Evolutionary conservation across 192 early-diverging fungal genomes (phyloP).

Genomic region (Geosiphon pyriformis): DNA sequence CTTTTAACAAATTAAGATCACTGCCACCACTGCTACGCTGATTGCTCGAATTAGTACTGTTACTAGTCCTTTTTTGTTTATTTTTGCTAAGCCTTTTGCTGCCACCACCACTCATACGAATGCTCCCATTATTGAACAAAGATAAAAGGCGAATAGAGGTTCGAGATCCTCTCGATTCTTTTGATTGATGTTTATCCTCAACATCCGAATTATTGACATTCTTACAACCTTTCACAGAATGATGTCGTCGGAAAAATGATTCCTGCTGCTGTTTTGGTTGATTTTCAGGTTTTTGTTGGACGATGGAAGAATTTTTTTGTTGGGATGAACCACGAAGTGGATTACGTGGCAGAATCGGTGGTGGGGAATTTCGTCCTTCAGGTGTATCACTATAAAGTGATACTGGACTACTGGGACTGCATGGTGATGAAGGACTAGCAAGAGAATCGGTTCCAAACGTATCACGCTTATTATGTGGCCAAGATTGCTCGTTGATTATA

Average conservation of each 20-base stretch:
- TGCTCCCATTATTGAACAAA: constrained; percentile 8
- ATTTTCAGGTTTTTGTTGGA: not conserved
- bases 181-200: constrained; percentile 8
- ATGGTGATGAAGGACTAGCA: not conserved
- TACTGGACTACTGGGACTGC: constrained; percentile 1
- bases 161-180: not conserved
- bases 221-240: constrained; percentile 2
- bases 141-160: constrained; percentile 5
- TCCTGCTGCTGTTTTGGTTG: not conserved
- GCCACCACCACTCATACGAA: not conserved
- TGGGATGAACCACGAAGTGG: not conserved
- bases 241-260: not conserved
- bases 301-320: not conserved
- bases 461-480: not conserved
- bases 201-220: not conserved
- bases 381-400: constrained; percentile 7
- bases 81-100: constrained; percentile 11
- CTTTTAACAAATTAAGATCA: not conserved
- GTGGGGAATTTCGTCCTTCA: not conserved
- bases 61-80: not conserved
- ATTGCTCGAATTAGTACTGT: not conserved
- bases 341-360: constrained; percentile 14
- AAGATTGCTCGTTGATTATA: too few relatives aligned
- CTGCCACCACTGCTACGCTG: not conserved
- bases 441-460: not conserved